Conservation (phyloP, 208 protist species). For the Trypanosoma vivax region DNA sequence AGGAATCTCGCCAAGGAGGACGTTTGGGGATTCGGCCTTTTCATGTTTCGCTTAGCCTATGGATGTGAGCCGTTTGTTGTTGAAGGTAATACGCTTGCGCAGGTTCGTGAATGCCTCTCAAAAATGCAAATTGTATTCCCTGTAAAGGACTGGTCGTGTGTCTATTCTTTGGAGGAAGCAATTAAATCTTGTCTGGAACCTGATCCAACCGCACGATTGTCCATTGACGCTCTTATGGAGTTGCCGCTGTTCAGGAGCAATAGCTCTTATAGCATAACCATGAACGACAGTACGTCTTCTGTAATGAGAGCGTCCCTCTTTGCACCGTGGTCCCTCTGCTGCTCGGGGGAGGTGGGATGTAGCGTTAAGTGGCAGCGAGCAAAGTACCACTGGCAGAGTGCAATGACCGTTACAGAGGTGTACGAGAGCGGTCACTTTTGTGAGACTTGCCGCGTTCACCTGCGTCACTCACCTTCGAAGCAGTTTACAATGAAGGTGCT, state of each 20-base stretch:
- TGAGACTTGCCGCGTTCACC: slow-evolving; percentile 59
- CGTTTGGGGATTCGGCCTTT: slow-evolving; percentile 72
- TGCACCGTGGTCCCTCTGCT: not conserved
- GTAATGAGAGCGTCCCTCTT: not conserved
- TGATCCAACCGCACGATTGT: no score
- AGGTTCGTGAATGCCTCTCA: slow-evolving; percentile 36
- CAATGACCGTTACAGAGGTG: slow-evolving; percentile 41
- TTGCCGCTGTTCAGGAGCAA: no score
- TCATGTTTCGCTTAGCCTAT: slow-evolving; percentile 83
- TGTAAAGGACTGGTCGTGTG: slow-evolving; percentile 33
- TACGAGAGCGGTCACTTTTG: slow-evolving; percentile 44
- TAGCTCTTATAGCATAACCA: no score
- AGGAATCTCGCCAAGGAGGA: slow-evolving; percentile 41
- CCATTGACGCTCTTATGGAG: no score
- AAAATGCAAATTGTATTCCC: slow-evolving; percentile 37
- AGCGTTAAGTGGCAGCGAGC: not conserved
- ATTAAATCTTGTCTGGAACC: slow-evolving; percentile 56
- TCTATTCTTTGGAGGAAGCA: slow-evolving; percentile 35
- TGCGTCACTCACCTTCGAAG: slow-evolving; percentile 33
- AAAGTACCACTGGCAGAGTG: slow-evolving; percentile 17
- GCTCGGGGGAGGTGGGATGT: not conserved
- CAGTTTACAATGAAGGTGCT: slow-evolving; percentile 64
- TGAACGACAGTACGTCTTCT: no score
- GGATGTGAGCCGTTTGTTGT: slow-evolving; percentile 52
- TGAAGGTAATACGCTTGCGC: slow-evolving; percentile 42